Conservation (phyloP, 345 rosid genomes). For the Trapa incisa region DNA sequence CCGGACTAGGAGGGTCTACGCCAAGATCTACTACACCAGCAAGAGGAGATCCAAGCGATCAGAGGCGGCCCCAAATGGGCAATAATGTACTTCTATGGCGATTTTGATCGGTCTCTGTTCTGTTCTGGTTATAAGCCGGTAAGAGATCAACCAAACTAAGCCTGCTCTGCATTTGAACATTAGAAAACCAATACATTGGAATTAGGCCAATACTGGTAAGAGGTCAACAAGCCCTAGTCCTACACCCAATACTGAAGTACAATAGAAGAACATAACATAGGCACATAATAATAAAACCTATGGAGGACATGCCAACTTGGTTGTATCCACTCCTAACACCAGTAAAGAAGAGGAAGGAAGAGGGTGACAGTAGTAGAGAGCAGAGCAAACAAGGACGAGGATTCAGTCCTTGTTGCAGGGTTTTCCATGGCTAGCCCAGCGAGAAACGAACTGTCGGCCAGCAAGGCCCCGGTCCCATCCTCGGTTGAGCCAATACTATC, state of each 20-base stretch:
- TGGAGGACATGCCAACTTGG: not conserved
- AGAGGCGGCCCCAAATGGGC: not conserved
- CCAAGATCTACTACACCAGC: constrained; percentile 34
- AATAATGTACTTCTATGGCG: not conserved
- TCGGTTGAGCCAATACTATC: constrained; percentile 14
- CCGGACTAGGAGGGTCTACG: constrained; percentile 49
- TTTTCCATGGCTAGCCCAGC: constrained; percentile 92
- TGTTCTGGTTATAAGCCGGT: no score
- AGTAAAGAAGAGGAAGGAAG: not conserved
- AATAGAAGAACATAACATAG: not conserved
- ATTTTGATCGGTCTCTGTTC: no score
- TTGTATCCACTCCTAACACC: not conserved
- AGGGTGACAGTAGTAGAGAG: not conserved
- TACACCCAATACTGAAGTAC: no score
- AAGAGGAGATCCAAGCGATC: constrained; percentile 31
- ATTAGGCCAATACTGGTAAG: no score
- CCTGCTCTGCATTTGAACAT: no score
- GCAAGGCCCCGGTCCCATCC: not conserved
- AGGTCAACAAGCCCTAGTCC: no score
- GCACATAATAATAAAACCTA: not conserved
- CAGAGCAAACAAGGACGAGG: not conserved
- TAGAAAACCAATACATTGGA: no score
- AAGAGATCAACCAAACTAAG: no score
- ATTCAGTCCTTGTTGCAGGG: constrained; percentile 9
- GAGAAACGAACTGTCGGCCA: constrained; percentile 13